Base-by-base conservation (phyloP, 2,329 filamentous ascomycete genomes). In the Teratosphaeriaceae sp. region DNA sequence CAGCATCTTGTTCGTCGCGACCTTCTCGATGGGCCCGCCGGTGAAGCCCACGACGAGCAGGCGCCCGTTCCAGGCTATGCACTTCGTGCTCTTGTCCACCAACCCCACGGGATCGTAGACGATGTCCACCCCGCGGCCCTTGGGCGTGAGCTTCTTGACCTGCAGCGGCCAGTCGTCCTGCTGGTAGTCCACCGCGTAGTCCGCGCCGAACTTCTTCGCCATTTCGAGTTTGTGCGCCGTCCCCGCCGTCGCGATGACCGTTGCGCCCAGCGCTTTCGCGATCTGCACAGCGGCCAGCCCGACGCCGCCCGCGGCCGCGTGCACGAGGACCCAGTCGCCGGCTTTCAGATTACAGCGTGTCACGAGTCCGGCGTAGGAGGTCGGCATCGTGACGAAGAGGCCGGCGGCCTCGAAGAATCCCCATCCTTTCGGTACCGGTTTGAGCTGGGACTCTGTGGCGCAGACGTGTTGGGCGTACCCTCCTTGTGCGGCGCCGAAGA, bases 101-200 rank as follows among this genome's bases (percentile, higher is more conserved):
- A 96, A 69, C 1, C 90, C 90, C 1, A 97, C 90, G 11, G 90
- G 88, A 64, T 97, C 90, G 68, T 88, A 97, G 18, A 97, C 89
- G 40, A 97, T 87, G 65, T 97, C 89, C 15, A 95, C 89, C 9
- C 88, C 80, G 33, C 73, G 69, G 1, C 77, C 77, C 49, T 80
- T 78, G 0, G 85, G 86, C 3, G 84, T 90, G 45, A 97, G 65
- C 53, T 78, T 80, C 69, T 85, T 85, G 37, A 96, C 88, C 47
- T 80, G 65, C 49, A 80, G 72, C 2, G 78, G 74, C 78, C 78
- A 82, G 42, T 73, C 68, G 2, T 72, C 61, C 49, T 84, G 73
- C 15, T 74, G 74, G 65, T 96, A 96, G 64, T 90, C 80, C 46
- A 97, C 65, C 2, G 78, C 78, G 62, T 90, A 80, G 65, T 97